These are phyloP conservation scores for Dipodascus geniculatus DNA, from an alignment of 805 yeast genomes.

Conservation along the genomic window DNA sequence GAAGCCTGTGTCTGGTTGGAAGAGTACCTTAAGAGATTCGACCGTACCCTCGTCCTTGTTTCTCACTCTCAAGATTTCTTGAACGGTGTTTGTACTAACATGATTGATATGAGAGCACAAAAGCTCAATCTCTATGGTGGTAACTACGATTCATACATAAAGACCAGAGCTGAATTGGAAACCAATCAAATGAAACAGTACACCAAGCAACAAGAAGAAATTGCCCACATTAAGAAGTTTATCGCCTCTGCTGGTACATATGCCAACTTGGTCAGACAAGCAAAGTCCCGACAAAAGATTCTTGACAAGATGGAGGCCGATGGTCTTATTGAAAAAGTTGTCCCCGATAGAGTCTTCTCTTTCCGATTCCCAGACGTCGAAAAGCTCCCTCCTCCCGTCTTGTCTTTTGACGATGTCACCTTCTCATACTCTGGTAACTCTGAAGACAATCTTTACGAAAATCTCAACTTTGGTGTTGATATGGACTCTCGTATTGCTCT, in stretches of 20 bases:
- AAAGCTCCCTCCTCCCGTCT: constrained; percentile 96
- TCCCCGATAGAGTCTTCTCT: constrained; percentile 83
- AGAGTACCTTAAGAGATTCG: constrained; percentile 91
- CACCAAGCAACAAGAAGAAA: constrained; percentile 96
- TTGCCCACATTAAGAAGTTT: constrained; percentile 94
- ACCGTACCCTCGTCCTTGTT: constrained; percentile 83
- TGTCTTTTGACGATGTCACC: constrained; percentile 90
- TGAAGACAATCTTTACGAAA: constrained; percentile 80
- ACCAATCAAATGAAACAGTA: constrained; percentile 97
- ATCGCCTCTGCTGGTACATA: constrained; percentile 99
- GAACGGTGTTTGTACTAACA: constrained; percentile 95
- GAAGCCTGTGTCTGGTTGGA: constrained; percentile 99
- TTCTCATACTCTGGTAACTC: constrained; percentile 67
- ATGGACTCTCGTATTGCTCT: constrained; percentile 98
- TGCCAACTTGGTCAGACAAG: constrained; percentile 96
- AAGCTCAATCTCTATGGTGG: constrained; percentile 77
- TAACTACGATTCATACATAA: constrained; percentile 93
- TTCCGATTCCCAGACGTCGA: constrained; percentile 93
- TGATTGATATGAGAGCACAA: constrained; percentile 94
- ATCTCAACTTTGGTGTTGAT: constrained; percentile 94
- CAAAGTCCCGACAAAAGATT: constrained; percentile 98
- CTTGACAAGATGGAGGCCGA: constrained; percentile 99
- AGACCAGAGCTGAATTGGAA: constrained; percentile 89
- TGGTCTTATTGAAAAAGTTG: constrained; percentile 84
- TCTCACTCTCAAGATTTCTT: constrained; percentile 99